These are phyloP conservation scores for Myxozyma geophila DNA, from an alignment of 805 yeast species.

Conservation along the genomic window DNA sequence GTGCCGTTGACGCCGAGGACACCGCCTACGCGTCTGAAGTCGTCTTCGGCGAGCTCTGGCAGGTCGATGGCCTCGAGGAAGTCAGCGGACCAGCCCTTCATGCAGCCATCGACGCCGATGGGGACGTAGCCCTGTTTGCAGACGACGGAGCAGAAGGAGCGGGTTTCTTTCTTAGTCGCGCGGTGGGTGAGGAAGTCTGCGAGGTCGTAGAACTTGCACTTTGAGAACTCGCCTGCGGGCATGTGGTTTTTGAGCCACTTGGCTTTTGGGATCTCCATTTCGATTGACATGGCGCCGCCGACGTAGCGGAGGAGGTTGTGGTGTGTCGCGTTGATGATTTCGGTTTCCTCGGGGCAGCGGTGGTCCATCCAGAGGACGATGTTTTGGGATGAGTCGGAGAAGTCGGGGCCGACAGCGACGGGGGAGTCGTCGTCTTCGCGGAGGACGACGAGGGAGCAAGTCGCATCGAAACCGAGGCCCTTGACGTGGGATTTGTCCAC, in stretches of 20 bases:
- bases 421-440: conserved; percentile 68
- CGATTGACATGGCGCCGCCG: conserved; percentile 97
- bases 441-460: conserved; percentile 89
- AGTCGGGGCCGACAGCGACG: conserved; percentile 87
- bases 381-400: conserved; percentile 70
- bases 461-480: conserved; percentile 97
- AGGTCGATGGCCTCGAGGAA: conserved; percentile 72
- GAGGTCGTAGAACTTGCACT: conserved; percentile 84
- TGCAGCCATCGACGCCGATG: conserved; percentile 83
- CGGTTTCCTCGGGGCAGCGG: conserved; percentile 82
- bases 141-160: conserved; percentile 87
- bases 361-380: conserved; percentile 99
- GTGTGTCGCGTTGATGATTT: conserved; percentile 75
- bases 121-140: conserved; percentile 97
- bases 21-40: conserved; percentile 84
- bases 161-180: conserved; percentile 84
- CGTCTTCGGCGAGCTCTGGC: conserved; percentile 74
- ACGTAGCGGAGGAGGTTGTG: conserved; percentile 86
- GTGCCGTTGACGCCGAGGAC: conserved; percentile 71
- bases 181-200: conserved; percentile 90
- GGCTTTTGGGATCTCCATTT: conserved; percentile 97
- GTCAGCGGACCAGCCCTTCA: conserved; percentile 86
- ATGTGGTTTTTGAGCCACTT: conserved; percentile 91
- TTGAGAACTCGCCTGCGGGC: conserved; percentile 61
- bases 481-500: conserved; percentile 68